Base-by-base conservation (phyloP, 2,329 filamentous ascomycete species). In the Fusarium bulbicola region DNA sequence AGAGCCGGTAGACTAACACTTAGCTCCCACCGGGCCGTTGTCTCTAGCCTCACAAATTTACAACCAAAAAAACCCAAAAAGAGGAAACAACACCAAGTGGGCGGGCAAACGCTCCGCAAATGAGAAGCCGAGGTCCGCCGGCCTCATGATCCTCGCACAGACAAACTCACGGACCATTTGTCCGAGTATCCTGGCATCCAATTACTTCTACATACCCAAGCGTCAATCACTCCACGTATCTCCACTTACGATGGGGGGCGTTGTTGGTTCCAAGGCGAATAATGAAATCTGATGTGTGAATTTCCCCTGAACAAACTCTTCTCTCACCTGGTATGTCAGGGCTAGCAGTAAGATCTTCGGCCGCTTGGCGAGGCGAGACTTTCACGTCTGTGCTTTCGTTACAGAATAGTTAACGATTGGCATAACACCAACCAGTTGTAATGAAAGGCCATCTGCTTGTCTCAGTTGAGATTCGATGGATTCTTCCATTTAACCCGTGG, bases 401-500 rank as follows among this genome's bases (percentile, higher is more conserved):
- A 58, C 63, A 42, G 50, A 52, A 30, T 10, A 21, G 53, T 18
- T 20, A 53, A 34, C 18, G 65, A 69, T 69, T 58, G 34, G 16
- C 60, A 54, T 58, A 47, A 37, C n/a, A 14, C 26, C 14, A 30
- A 24, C 14, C 20, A 20, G 24, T 10, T 40, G 65, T 49, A 56
- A 52, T 50, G 40, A 69, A 34, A 50, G 26, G 32, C 26, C 16
- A 20, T 39, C 37, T 50, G 64, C 34, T 28, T 67, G 50, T 64
- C 65, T 58, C 59, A 64, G 65, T 46, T 64, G 50, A n/a, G 16
- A 18, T 11, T 15, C 14, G 37, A 68, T 68, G 47, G 30, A 39
- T 20, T 37, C 26, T 54, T 42, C 32, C 58, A 63, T 73, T 73
- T 57, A 73, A 73, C 52, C 43, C 14, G 7, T 9, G 8, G 11